Evolutionary conservation across 306 rosid genomes (phyloP).

Genomic region (Cucurbita ficifolia): DNA sequence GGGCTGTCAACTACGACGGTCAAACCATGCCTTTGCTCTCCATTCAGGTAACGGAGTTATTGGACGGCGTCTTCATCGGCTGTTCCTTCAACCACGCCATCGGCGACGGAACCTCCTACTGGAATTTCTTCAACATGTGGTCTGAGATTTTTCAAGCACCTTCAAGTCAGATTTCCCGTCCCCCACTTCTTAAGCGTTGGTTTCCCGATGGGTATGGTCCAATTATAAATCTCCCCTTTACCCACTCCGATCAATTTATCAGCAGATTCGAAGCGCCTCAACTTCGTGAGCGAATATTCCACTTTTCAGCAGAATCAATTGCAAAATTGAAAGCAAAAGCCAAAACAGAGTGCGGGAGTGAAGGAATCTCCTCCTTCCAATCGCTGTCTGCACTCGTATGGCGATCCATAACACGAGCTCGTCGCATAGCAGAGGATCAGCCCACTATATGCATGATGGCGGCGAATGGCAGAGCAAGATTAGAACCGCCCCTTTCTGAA

Average conservation of each 20-base stretch:
- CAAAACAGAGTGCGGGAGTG: constrained; percentile 19
- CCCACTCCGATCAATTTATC: constrained; percentile 25
- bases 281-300: constrained; percentile 43
- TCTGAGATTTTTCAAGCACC: constrained; percentile 39
- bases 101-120: constrained; percentile 29
- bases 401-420: constrained; percentile 38
- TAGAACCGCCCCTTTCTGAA: constrained; percentile 25
- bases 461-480: constrained; percentile 23
- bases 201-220: constrained; percentile 34
- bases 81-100: constrained; percentile 41
- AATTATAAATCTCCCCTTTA: constrained; percentile 30
- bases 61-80: constrained; percentile 9
- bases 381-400: constrained; percentile 45
- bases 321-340: constrained; percentile 47
- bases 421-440: neutral
- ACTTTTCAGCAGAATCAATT: constrained; percentile 31
- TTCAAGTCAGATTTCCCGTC: constrained; percentile 4
- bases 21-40: constrained; percentile 39
- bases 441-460: constrained; percentile 26
- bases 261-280: constrained; percentile 20
- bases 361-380: constrained; percentile 37
- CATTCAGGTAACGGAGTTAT: constrained; percentile 15
- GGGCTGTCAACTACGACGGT: too few relatives aligned
- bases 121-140: constrained; percentile 45
- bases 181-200: constrained; percentile 29